Base-by-base conservation (phyloP, 2,329 filamentous ascomycete species). In the Tolypocladium endophyticum region DNA sequence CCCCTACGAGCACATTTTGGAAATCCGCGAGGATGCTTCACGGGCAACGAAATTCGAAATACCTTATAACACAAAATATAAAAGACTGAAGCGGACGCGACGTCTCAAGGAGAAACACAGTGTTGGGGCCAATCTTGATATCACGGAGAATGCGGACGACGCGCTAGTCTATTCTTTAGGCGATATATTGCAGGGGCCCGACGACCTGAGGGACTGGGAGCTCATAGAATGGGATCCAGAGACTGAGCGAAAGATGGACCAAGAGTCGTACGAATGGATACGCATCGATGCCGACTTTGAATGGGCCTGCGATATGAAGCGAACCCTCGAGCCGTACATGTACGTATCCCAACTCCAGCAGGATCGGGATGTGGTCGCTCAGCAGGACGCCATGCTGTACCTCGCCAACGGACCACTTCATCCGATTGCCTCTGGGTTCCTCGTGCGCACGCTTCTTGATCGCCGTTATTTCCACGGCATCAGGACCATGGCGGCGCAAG, bases 61-160 rank as follows among this genome's bases (percentile, higher is more conserved):
- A 62, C 92, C 93, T 0, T 99, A 99, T 75, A 97, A 97, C 68
- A 99, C 94, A 0, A 99, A 99, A 72, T 99, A 99, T 77, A 99
- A 97, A 77, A 87, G 95, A 11, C 81, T 99, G 3, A 99, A 99
- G 78, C 82, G 92, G 55, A 97, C 89, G 61, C 85, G 88, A 53
- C 81, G 89, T 38, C 86, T 93, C 71, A 92, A 92, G 71, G 90
- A 96, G 71, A 86, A 90, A 61, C 85, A 77, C 56, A 72, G 70
- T 52, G 70, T 67, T 20, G 84, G 80, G 30, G 81, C 78, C 52
- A 88, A 81, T 60, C 82, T 83, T 57, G 89, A 88, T 68, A 80
- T 80, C 55, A 72, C 73, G 33, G 81, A 81, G 60, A 81, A 82
- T 9, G 85, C 90, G 58, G 88, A 94, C 59, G 91, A 96, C 61